Percentiles rank a stretch among this genome's conserved stretches.
These are phyloP conservation scores for Rosa rugosa DNA, from an alignment of 306 rosid species.

Conservation along the genomic window DNA sequence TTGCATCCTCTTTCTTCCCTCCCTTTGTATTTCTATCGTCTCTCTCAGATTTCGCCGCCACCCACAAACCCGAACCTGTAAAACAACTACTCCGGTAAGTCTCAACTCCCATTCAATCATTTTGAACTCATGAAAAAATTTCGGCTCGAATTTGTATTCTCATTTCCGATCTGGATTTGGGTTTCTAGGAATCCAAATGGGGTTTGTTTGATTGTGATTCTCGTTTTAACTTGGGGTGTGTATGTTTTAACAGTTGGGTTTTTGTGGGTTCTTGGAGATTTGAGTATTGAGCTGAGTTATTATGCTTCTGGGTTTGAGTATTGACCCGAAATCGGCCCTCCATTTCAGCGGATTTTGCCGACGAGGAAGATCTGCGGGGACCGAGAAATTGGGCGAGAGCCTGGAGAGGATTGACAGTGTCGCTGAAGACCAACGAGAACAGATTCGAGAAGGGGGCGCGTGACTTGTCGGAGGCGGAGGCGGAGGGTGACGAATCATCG, in stretches of 20 bases:
- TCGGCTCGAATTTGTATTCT: background rate
- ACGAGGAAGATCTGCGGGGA: too few species aligned
- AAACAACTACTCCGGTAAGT: slow-evolving; percentile 16
- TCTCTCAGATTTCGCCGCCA: background rate
- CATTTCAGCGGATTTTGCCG: too few species aligned
- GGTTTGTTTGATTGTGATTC: background rate
- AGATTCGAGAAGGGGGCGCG: too few species aligned
- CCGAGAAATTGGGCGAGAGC: too few species aligned
- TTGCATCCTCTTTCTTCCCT: slow-evolving; percentile 16
- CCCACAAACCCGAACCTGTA: background rate
- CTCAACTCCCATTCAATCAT: background rate
- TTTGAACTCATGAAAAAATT: background rate
- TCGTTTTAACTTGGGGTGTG: background rate
- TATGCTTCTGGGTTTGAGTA: background rate
- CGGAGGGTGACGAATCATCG: too few species aligned
- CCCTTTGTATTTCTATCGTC: background rate
- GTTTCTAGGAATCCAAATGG: background rate
- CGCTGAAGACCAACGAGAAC: too few species aligned
- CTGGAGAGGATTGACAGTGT: too few species aligned
- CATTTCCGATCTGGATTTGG: slow-evolving; percentile 1
- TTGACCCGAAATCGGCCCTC: too few species aligned
- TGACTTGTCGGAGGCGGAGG: too few species aligned
- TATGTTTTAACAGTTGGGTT: background rate
- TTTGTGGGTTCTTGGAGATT: background rate
- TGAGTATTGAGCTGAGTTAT: background rate